Conservation (phyloP, 176 grass and related monocot species). For the Avena atlantica region DNA sequence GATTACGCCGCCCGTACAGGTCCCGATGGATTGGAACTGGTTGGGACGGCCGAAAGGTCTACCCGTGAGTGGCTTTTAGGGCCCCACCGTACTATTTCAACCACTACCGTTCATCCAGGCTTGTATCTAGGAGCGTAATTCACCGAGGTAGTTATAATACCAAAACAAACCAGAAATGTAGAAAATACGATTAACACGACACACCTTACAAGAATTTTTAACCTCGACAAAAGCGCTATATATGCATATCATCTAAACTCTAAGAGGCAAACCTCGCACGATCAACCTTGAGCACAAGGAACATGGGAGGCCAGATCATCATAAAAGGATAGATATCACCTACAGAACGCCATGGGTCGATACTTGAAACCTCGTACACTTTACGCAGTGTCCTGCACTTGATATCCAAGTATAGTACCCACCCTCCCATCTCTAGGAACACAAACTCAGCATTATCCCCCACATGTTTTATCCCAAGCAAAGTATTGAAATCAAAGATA, state of each 20-base stretch:
- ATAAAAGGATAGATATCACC: not conserved
- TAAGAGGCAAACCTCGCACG: not conserved
- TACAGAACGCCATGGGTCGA: not conserved
- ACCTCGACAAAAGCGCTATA: not conserved
- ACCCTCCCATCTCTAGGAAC: not conserved
- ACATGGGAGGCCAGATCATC: not conserved
- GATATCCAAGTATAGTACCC: not conserved
- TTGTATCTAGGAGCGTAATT: no score
- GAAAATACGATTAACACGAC: not conserved
- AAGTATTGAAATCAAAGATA: not conserved
- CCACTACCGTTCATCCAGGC: no score
- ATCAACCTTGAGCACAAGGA: not conserved
- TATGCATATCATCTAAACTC: not conserved
- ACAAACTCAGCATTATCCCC: not conserved
- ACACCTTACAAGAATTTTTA: not conserved
- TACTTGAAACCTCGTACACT: not conserved
- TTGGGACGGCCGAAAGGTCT: no score
- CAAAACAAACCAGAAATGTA: not conserved
- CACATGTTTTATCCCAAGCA: not conserved
- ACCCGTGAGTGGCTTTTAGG: no score
- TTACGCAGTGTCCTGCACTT: not conserved
- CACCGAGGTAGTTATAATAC: no score
- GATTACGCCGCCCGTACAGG: no score
- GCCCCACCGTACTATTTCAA: no score
- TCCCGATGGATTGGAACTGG: no score